phyloP scores from a whole-genome alignment of 805 yeast species.

The Hanseniaspora lindneri region DNA sequence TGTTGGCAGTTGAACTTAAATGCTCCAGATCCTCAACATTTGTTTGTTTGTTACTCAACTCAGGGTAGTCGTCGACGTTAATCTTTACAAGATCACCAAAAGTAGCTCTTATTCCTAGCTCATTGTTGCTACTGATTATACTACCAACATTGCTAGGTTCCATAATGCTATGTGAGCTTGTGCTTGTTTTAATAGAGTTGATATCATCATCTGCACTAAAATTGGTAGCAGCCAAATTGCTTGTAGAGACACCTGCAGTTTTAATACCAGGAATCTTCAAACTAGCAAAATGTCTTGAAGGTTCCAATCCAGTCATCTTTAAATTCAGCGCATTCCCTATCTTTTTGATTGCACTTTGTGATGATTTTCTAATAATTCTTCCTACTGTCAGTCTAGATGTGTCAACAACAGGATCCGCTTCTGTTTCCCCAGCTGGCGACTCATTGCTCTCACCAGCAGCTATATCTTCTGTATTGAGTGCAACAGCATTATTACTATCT shows the following conservation, averaged over 20 bases:
- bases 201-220: neutral
- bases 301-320: constrained; percentile 73
- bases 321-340: constrained; percentile 84
- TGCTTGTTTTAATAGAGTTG: constrained; percentile 9
- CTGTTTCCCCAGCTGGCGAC: constrained; percentile 9
- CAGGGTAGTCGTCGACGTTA: constrained; percentile 25
- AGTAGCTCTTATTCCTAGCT: constrained; percentile 26
- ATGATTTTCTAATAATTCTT: constrained; percentile 60
- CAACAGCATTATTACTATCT: constrained; percentile 23
- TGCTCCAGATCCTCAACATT: constrained; percentile 16
- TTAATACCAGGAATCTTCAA: constrained; percentile 49
- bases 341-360: constrained; percentile 62
- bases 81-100: constrained; percentile 27
- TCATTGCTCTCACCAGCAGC: constrained; percentile 13
- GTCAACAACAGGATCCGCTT: constrained; percentile 56
- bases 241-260: neutral
- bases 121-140: constrained; percentile 17
- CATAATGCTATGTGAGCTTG: constrained; percentile 9
- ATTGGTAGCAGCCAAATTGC: neutral
- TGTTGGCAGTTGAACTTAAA: neutral
- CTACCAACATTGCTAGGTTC: constrained; percentile 1
- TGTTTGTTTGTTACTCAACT: constrained; percentile 19
- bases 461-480: constrained; percentile 5
- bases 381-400: constrained; percentile 61
- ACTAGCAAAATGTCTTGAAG: constrained; percentile 83